Conservation (phyloP, 192 early-diverging fungal genomes). For the Mortierella claussenii region DNA sequence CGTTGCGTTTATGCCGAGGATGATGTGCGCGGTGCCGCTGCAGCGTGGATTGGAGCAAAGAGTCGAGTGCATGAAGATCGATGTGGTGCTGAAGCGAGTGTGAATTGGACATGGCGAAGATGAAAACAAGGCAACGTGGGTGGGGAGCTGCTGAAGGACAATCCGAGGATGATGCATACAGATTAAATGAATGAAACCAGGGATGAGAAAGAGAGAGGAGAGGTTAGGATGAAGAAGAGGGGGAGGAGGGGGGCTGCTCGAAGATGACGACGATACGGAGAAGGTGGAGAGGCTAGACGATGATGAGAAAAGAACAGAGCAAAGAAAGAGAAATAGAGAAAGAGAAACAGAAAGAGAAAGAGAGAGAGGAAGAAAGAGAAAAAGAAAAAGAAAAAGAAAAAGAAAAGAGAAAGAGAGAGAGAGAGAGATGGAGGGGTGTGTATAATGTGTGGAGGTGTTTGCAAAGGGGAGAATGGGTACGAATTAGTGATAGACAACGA, state of each 20-base stretch:
- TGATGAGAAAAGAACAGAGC: not conserved
- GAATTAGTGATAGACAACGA: no score
- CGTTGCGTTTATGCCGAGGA: not conserved
- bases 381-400: not conserved
- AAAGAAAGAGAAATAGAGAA: not conserved
- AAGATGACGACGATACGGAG: not conserved
- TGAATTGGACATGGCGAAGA: not conserved
- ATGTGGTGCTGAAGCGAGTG: slow-evolving; percentile 2
- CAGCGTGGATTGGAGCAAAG: slow-evolving; percentile 19
- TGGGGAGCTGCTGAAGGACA: not conserved
- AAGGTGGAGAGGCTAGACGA: not conserved
- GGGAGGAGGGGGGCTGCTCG: not conserved
- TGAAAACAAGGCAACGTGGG: not conserved
- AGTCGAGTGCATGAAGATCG: slow-evolving; percentile 30
- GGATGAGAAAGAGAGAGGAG: not conserved
- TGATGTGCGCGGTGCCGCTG: slow-evolving; percentile 14
- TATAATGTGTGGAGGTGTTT: not conserved
- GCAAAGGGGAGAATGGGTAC: not conserved
- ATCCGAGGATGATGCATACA: no score
- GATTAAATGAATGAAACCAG: no score
- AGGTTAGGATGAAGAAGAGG: not conserved
- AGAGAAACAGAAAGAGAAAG: not conserved
- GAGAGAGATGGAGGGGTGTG: not conserved
- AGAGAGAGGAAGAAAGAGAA: not conserved
- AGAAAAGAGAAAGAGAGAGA: not conserved